Evolutionary conservation across 2,329 filamentous ascomycete species (phyloP).

Genomic region (Aureobasidium subglaciale): DNA sequence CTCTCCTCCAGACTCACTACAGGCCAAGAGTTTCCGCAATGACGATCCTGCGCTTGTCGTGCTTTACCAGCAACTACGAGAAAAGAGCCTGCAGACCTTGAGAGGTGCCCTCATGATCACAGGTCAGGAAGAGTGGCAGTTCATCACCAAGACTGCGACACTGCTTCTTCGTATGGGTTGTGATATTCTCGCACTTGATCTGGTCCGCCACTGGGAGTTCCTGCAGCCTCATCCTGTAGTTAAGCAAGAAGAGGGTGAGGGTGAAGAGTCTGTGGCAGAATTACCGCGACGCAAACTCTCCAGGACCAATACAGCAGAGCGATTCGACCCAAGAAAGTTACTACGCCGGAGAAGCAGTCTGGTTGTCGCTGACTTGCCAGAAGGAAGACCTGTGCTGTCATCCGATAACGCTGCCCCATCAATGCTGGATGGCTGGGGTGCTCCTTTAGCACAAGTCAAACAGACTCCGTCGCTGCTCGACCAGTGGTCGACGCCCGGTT

Average conservation of each 20-base stretch:
- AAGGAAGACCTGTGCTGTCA: conserved; percentile 21
- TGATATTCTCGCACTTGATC: conserved; percentile 77
- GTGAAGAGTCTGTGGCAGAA: conserved; percentile 27
- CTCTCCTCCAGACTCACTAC: conserved; percentile 53
- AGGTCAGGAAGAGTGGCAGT: conserved; percentile 76
- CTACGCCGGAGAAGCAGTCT: conserved; percentile 67
- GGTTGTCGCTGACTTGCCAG: conserved; percentile 67
- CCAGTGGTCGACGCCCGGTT: conserved; percentile 13
- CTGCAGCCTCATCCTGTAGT: conserved; percentile 14
- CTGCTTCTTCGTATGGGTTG: conserved; percentile 49
- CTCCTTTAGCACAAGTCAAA: conserved; percentile 16
- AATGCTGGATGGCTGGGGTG: conserved; percentile 20
- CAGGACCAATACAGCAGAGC: conserved; percentile 21
- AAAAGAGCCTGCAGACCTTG: conserved; percentile 73
- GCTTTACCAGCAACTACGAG: conserved; percentile 78
- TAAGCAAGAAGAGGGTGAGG: conserved; percentile 12
- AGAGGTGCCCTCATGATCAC: conserved; percentile 77
- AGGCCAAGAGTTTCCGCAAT: conserved; percentile 72
- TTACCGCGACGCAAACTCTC: conserved; percentile 9
- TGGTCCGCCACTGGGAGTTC: conserved; percentile 81
- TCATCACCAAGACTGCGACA: conserved; percentile 72
- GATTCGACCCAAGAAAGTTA: conserved; percentile 57
- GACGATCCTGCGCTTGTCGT: conserved; percentile 87
- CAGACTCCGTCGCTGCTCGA: conserved; percentile 27
- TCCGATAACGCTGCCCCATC: conserved; percentile 31